Percentiles rank a stretch among this genome's conserved stretches.
Evolutionary conservation across 1,284 basidiomycete species (phyloP).

Genomic region (Rhodotorula mucilaginosa): DNA sequence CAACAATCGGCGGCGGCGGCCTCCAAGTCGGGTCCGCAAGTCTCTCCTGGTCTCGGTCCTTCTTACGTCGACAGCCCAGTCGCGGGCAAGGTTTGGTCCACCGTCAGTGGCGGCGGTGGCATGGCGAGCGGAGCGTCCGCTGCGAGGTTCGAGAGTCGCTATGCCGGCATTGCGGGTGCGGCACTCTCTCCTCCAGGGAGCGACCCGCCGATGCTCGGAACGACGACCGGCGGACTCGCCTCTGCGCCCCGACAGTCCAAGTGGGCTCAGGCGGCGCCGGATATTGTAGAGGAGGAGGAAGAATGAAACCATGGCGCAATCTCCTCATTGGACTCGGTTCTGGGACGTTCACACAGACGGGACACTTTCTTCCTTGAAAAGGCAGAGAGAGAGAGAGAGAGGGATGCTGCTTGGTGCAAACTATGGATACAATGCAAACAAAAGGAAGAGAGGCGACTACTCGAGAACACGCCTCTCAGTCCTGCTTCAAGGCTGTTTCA

Average conservation of each 20-base stretch:
- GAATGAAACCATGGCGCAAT: neutral
- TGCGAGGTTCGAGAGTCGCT: neutral
- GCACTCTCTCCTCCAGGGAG: neutral
- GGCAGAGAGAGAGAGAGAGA: neutral
- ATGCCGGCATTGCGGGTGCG: neutral
- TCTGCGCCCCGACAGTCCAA: neutral
- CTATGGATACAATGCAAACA: no score
- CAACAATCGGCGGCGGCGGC: no score
- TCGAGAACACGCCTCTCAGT: neutral
- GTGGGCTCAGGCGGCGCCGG: conserved; percentile 5
- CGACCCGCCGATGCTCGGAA: neutral
- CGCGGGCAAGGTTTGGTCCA: conserved; percentile 1
- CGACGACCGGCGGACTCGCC: no score
- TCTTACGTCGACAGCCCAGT: conserved; percentile 4
- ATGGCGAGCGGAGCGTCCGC: neutral
- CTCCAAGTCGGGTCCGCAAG: neutral
- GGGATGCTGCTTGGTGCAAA: neutral
- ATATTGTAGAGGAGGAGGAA: conserved; percentile 5
- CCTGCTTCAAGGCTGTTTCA: conserved; percentile 10
- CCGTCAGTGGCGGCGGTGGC: neutral
- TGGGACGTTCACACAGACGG: neutral
- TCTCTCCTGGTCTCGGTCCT: neutral
- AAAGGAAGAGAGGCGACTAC: neutral
- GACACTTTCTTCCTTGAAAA: no score
- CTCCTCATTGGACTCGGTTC: no score